These are phyloP conservation scores for Russula vinacea DNA, from an alignment of 768 basidiomycete genomes.

Conservation along the genomic window DNA sequence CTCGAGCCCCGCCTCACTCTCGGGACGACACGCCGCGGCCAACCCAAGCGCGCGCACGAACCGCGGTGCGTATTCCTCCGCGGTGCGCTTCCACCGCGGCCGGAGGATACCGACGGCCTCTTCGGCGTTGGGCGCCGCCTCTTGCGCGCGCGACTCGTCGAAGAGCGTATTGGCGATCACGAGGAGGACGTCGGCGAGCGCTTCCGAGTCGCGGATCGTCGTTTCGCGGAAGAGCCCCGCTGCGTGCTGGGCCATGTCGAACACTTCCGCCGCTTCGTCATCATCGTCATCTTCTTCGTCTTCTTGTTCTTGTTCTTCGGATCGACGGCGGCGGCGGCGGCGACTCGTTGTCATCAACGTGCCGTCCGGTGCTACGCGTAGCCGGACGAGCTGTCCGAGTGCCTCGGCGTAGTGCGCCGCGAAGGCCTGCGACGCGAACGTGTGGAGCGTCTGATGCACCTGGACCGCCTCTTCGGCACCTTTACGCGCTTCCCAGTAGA, in stretches of 20 bases:
- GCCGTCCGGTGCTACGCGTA: background rate
- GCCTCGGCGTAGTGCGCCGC: constrained; percentile 21
- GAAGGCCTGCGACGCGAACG: constrained; percentile 10
- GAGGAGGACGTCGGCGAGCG: constrained; percentile 15
- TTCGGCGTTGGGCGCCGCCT: constrained; percentile 5
- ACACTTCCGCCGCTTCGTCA: constrained; percentile 5
- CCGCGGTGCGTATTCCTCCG: background rate
- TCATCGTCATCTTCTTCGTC: background rate
- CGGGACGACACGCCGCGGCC: constrained; percentile 6
- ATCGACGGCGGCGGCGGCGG: background rate
- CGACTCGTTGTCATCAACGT: background rate
- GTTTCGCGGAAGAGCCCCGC: constrained; percentile 21
- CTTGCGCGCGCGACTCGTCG: background rate
- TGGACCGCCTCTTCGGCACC: constrained; percentile 17
- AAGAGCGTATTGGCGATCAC: constrained; percentile 7
- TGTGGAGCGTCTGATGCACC: constrained; percentile 4
- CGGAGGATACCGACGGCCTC: constrained; percentile 16
- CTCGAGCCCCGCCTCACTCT: constrained; percentile 12
- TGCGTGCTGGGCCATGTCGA: constrained; percentile 23
- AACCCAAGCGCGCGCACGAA: constrained; percentile 17
- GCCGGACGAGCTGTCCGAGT: constrained; percentile 15
- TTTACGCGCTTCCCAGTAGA: constrained; percentile 21
- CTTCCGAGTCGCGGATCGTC: constrained; percentile 9
- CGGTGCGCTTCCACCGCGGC: constrained; percentile 3
- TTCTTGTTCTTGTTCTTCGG: too few species aligned